Conservation (phyloP, 2,329 filamentous ascomycete species). For the Alternaria sp. region DNA sequence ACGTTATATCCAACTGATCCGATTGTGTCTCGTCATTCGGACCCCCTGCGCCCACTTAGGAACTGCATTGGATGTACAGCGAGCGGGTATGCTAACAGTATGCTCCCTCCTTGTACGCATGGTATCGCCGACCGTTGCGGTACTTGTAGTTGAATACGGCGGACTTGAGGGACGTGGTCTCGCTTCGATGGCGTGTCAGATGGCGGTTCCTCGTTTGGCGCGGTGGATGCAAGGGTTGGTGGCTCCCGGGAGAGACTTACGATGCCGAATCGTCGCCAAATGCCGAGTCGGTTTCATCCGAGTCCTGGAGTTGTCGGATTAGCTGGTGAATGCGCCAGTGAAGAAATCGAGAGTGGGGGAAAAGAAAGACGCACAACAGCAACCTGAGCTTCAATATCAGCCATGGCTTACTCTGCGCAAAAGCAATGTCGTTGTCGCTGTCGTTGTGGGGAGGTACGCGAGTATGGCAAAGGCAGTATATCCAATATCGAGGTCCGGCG, state of each 20-base stretch:
- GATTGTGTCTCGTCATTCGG: conserved; percentile 50
- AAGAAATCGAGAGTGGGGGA: neutral
- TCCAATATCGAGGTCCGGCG: neutral
- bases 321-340: neutral
- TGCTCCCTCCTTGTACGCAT: conserved; percentile 38
- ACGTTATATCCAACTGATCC: conserved; percentile 53
- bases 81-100: conserved; percentile 30
- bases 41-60: conserved; percentile 24
- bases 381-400: conserved; percentile 27
- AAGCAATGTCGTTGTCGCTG: neutral
- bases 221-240: too few relatives aligned
- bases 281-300: conserved; percentile 28
- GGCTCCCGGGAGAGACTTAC: conserved; percentile 11
- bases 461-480: neutral
- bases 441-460: neutral
- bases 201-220: neutral
- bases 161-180: conserved; percentile 37
- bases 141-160: conserved; percentile 38
- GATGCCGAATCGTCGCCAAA: conserved; percentile 31
- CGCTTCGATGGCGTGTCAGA: conserved; percentile 21
- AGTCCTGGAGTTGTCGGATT: conserved; percentile 19
- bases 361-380: conserved; percentile 25
- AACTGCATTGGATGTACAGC: neutral
- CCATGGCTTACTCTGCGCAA: conserved; percentile 18
- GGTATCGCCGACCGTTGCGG: conserved; percentile 41